Base-by-base conservation (phyloP, 2,329 filamentous ascomycete genomes). In the Stemphylium beticola region DNA sequence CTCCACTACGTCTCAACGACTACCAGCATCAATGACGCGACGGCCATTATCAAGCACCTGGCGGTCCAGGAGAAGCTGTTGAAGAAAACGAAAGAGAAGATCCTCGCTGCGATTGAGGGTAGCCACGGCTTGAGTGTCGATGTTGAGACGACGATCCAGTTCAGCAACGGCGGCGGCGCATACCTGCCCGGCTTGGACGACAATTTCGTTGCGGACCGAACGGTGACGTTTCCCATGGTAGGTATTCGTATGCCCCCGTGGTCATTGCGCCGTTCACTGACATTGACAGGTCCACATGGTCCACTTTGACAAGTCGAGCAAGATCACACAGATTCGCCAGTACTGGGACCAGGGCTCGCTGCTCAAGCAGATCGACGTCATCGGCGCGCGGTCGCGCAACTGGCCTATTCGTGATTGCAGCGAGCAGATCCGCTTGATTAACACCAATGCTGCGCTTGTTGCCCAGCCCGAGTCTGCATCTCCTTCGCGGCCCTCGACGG, bases 281-380 rank as follows among this genome's bases (percentile, higher is more conserved):
- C 61, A 36, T 42, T 26, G 31, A 15, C 60, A 76, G 74, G 61
- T 76, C 24, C 95, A 99, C 79, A 87, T 98, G 61, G 93, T 99
- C 63, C 85, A 86, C 53, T 96, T 97, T 77, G 85, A 96, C 75
- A 73, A 77, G 62, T 77, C 88, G 41, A 85, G 87, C 74, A 92
- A 91, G 79, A 97, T 99, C 72, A 76, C 84, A 55, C 91, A 95
- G 75, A 90, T 98, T 61, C 90, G 93, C 65, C 86, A 93, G 65
- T 91, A 89, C 74, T 99, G 95, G 95, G 95, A 99, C 74, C 95
- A 99, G 77, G 93, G 88, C 57, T 89, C 92, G 49, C 85, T 99
- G 36, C 85, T 99, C 64, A 98, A 95, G 79, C 89, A 96, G 76
- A 84, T 97, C 61, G 93, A 97, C 59, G 87, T 97, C 52, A 98